Percentiles rank a stretch among this genome's conserved stretches.
phyloP scores from a whole-genome alignment of 2,329 filamentous ascomycete genomes.

The Cladobotryum protrusum region DNA sequence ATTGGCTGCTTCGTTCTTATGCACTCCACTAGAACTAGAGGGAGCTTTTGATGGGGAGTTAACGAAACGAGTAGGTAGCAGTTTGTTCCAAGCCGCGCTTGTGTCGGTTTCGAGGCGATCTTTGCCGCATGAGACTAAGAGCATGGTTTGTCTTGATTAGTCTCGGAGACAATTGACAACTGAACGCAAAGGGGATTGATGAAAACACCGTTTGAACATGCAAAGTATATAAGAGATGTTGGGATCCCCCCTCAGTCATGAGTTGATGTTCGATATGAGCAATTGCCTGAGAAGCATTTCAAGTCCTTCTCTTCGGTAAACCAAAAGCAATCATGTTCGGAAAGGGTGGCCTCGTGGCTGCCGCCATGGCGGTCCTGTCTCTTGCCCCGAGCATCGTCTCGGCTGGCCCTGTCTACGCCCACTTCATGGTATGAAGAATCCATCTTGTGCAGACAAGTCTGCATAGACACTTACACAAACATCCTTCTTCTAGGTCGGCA shows the following conservation, averaged over 20 bases:
- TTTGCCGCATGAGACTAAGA: too few species aligned
- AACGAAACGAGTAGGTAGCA: too few species aligned
- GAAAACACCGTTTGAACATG: neutral
- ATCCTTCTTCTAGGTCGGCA: constrained; percentile 12
- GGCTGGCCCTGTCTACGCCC: constrained; percentile 9
- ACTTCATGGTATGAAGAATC: constrained; percentile 11
- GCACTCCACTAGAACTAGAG: too few species aligned
- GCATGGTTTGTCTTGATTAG: too few species aligned
- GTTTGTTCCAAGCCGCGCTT: too few species aligned
- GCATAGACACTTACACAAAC: neutral
- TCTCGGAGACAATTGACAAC: too few species aligned
- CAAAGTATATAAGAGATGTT: neutral
- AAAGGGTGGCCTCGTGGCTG: constrained; percentile 1
- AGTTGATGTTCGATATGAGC: neutral
- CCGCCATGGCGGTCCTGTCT: neutral
- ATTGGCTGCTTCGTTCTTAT: neutral
- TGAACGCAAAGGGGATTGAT: too few species aligned
- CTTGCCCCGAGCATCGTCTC: neutral
- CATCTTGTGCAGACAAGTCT: too few species aligned
- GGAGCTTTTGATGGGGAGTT: too few species aligned
- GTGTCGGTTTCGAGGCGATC: too few species aligned
- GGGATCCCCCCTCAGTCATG: too few species aligned
- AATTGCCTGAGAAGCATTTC: too few species aligned
- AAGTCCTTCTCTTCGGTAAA: neutral
- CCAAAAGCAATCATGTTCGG: neutral